A percentile compares a stretch with the other conserved stretches of the same genome.
These are phyloP conservation scores for Craterostigma plantagineum DNA, from an alignment of 257 asterid genomes.

Conservation along the genomic window DNA sequence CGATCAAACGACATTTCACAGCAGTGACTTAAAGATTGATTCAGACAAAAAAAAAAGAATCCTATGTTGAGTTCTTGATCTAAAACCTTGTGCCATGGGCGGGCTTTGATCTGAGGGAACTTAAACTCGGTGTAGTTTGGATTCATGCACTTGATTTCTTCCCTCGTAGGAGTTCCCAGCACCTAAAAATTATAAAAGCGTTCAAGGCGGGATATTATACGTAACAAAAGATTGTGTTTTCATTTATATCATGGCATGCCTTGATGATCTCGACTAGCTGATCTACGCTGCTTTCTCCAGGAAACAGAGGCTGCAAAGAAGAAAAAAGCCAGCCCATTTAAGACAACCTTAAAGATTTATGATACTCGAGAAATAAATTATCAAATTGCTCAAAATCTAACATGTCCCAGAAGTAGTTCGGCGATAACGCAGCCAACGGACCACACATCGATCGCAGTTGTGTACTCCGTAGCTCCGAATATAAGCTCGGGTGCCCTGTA, in stretches of 20 bases:
- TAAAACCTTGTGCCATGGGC: constrained; percentile 93
- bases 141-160: constrained; percentile 93
- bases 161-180: constrained; percentile 84
- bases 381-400: constrained; percentile 5
- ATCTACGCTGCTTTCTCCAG: constrained; percentile 86
- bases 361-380: no score
- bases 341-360: no score
- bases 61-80: no score
- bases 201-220: no score
- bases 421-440: constrained; percentile 95
- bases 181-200: constrained; percentile 14
- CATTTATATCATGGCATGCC: constrained; percentile 20
- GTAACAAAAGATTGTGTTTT: not conserved
- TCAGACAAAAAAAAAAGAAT: no score
- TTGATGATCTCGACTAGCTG: constrained; percentile 83
- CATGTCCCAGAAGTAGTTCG: constrained; percentile 85
- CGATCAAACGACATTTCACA: no score
- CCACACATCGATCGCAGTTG: constrained; percentile 92
- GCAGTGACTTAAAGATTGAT: no score
- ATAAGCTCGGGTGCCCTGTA: constrained; percentile 87
- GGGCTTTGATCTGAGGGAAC: constrained; percentile 88
- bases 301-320: constrained; percentile 65
- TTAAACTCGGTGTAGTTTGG: constrained; percentile 73
- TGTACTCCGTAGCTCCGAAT: constrained; percentile 87
- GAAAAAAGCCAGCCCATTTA: no score